Evolutionary conservation across 148 eudicot genomes (phyloP), one percentile per base, ranked within the genome.

Genomic region (Chenopodium suecicum): DNA sequence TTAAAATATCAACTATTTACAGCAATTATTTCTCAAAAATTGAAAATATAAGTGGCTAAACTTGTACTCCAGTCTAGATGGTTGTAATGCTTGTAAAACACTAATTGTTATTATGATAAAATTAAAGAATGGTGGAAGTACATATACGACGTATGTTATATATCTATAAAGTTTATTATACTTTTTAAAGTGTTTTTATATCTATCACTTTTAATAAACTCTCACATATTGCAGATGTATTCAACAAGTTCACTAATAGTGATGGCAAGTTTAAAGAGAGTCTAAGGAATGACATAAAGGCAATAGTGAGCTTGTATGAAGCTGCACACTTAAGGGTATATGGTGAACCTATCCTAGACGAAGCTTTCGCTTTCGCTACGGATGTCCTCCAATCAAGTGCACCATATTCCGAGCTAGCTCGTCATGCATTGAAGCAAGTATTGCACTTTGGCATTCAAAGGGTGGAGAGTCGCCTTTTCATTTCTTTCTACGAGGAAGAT

Each of bases 261-360:
- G 64, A 83, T 29, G 80, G 86, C 14, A 78, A 86, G 79, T 29
- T 72, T 4, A 46, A 83, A 8, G 79, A 80, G 34, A 58, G 14
- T n/a, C 17, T 80, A 67, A 80, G 31, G 70, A 56, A 16, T 14
- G 82, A 86, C 19, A 37, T 80, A 77, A 80, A 19, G 75, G 85
- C 83, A 0, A 83, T 83, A 14, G 82, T 83, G 54, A 79, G 80
- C 75, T 79, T 83, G 60, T 83, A 79, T 50, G 80, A 83, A 75
- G 80, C 86, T 10, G 27, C 79, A 52, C 82, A 79, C 14, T 79
- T 83, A 71, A 83, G 86, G 65, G 32, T 75, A 23, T 71, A 75
- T 44, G 80, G 75, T 0, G 86, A 83, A n/a, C 11, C 16, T 32
- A 75, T 83, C 37, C 56, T 83, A 20, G 82, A 83, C 25, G 79